phyloP scores from a whole-genome alignment of 257 asterid genomes.

The Catharanthus roseus region DNA sequence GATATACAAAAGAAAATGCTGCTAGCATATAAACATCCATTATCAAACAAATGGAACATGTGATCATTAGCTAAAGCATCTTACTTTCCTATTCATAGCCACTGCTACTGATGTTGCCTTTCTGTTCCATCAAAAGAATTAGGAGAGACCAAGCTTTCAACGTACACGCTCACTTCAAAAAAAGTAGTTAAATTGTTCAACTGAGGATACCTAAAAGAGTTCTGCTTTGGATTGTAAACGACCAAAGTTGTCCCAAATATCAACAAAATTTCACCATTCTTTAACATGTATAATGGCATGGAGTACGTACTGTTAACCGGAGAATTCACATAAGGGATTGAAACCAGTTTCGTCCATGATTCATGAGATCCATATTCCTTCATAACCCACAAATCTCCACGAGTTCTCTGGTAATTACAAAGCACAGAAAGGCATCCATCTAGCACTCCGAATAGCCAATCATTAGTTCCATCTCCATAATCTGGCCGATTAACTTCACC shows the following conservation, averaged over 20 bases:
- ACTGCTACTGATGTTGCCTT: neutral
- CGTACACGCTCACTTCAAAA: slow-evolving; percentile 15
- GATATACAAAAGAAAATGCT: neutral
- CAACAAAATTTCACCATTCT: slow-evolving; percentile 38
- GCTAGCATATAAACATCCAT: neutral
- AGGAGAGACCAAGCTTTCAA: slow-evolving; percentile 44
- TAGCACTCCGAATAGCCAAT: slow-evolving; percentile 24
- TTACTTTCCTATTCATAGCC: neutral
- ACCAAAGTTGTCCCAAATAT: slow-evolving; percentile 26
- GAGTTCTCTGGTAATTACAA: slow-evolving; percentile 17
- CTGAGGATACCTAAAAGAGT: slow-evolving; percentile 29
- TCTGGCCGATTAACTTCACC: slow-evolving; percentile 30
- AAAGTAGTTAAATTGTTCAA: slow-evolving; percentile 8
- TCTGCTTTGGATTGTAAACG: slow-evolving; percentile 28
- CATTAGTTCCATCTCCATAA: slow-evolving; percentile 19
- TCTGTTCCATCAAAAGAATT: neutral
- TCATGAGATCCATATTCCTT: slow-evolving; percentile 29
- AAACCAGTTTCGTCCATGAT: slow-evolving; percentile 41
- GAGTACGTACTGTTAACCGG: slow-evolving; percentile 20
- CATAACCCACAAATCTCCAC: slow-evolving; percentile 48
- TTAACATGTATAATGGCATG: slow-evolving; percentile 27
- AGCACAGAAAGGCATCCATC: slow-evolving; percentile 38
- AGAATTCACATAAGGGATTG: slow-evolving; percentile 28
- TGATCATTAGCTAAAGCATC: neutral
- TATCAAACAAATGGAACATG: neutral